Percentiles rank a stretch among this genome's conserved stretches.
Evolutionary conservation across 495 filamentous ascomycete species (phyloP).

Genomic region (Penicillium angulare): DNA sequence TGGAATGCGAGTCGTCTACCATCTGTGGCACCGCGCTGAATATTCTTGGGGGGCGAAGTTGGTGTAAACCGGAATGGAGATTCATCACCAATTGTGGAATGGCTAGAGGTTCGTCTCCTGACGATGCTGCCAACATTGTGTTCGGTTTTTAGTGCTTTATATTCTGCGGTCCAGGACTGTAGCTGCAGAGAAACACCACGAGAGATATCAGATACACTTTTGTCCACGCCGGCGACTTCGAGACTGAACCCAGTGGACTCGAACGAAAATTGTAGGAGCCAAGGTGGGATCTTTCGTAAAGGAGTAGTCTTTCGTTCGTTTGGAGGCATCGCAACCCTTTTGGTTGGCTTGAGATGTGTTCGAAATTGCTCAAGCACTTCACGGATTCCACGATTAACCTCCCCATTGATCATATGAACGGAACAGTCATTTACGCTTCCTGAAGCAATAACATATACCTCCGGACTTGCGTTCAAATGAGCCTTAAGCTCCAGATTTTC

Average conservation of each 20-base stretch:
- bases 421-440: conserved; percentile 84
- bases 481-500: conserved; percentile 84
- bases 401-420: conserved; percentile 82
- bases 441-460: conserved; percentile 76
- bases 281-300: conserved; percentile 72
- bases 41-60: conserved; percentile 60
- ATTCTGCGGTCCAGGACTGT: conserved; percentile 89
- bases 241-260: conserved; percentile 85
- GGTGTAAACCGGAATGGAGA: conserved; percentile 54
- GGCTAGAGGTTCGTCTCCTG: conserved; percentile 56
- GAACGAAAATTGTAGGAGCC: conserved; percentile 81
- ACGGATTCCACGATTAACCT: conserved; percentile 87
- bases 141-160: conserved; percentile 76
- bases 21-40: conserved; percentile 64
- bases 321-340: conserved; percentile 47
- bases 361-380: conserved; percentile 83
- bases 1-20: conserved; percentile 80
- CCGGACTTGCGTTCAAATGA: conserved; percentile 78
- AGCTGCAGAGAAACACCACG: conserved; percentile 82
- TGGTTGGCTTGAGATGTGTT: conserved; percentile 62
- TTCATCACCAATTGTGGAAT: conserved; percentile 50
- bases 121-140: conserved; percentile 55
- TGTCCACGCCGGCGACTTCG: conserved; percentile 87
- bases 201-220: conserved; percentile 70
- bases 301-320: conserved; percentile 60